Evolutionary conservation across 2,329 filamentous ascomycete genomes (phyloP), one percentile per base, ranked within the genome.

Genomic region (Cytospora mali): DNA sequence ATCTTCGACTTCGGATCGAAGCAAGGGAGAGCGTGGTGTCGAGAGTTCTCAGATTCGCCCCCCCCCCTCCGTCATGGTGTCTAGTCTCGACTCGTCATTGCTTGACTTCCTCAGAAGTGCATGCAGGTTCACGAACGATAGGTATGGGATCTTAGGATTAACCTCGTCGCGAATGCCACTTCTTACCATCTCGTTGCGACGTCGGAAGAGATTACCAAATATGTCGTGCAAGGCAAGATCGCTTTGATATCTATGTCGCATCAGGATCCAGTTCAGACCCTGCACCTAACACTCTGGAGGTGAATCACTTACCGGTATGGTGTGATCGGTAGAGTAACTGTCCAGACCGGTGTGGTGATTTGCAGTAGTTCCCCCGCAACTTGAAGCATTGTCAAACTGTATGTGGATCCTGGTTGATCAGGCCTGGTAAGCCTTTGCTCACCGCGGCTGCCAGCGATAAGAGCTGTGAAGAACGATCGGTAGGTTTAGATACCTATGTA

Each of bases 101-200:
- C 50, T 60, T 60, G 58, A 21, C 50, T 25, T 52, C 39, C 33
- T 23, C 13, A 35, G 58, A 27, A 48, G 48, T 49, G 51, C 58
- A 60, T 54, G 58, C 58, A 54, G 58, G 50, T 60, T n/a, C n/a
- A n/a, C n/a, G n/a, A n/a, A n/a, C n/a, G 57, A 48, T 49, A 60
- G 54, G 50, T 21, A 6, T 9, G n/a, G 18, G n/a, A 46, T 21
- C n/a, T 46, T 3, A 9, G 9, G n/a, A 21, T 21, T 6, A 46
- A 13, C 10, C 11, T 21, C 9, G n/a, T 46, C 21, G 10, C 23
- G 1, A n/a, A 23, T 46, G 42, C n/a, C n/a, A n/a, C n/a, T 46
- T 18, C n/a, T 23, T 9, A 23, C 11, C 42, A 46, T 11, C n/a
- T 23, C 42, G 9, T 11, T 10, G 13, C 10, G 42, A n/a, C 42